phyloP scores from a whole-genome alignment of 306 rosid species.

The Styphnolobium japonicum region DNA sequence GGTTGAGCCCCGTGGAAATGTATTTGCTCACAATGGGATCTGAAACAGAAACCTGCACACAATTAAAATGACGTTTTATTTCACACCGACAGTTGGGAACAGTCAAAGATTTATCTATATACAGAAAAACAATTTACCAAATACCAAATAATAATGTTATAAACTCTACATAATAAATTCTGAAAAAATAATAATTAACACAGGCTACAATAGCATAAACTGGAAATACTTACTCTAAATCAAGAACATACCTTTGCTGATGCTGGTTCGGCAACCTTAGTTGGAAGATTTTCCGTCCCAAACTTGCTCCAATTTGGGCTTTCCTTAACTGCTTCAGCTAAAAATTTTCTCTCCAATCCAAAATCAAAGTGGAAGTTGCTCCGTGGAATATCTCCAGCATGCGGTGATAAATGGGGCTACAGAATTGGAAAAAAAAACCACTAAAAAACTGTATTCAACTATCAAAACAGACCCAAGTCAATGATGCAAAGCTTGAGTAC shows the following conservation, averaged over 20 bases:
- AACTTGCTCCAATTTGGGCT: conserved; percentile 75
- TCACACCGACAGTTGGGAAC: conserved; percentile 6
- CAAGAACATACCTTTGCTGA: conserved; percentile 54
- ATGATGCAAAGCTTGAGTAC: conserved; percentile 1
- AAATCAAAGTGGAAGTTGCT: conserved; percentile 89
- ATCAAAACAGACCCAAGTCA: not conserved
- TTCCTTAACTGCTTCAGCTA: conserved; percentile 83
- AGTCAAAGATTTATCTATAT: not conserved
- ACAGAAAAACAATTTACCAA: not conserved
- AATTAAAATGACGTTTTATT: not conserved
- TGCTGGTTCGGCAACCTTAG: conserved; percentile 47
- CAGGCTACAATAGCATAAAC: not conserved
- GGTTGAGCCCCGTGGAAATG: conserved; percentile 64
- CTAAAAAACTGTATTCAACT: not conserved
- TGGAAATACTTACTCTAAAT: not conserved
- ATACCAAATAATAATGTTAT: not conserved
- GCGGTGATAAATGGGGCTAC: conserved; percentile 74
- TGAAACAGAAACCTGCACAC: conserved; percentile 61
- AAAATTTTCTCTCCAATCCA: conserved; percentile 76
- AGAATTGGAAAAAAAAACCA: conserved; percentile 22
- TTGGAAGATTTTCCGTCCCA: conserved; percentile 58
- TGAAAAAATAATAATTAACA: not conserved
- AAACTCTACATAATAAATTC: not conserved
- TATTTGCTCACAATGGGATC: conserved; percentile 73
- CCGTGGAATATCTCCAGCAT: conserved; percentile 68